These are phyloP conservation scores for Trametes sp. DNA, from an alignment of 1,284 basidiomycete species.

Conservation along the genomic window DNA sequence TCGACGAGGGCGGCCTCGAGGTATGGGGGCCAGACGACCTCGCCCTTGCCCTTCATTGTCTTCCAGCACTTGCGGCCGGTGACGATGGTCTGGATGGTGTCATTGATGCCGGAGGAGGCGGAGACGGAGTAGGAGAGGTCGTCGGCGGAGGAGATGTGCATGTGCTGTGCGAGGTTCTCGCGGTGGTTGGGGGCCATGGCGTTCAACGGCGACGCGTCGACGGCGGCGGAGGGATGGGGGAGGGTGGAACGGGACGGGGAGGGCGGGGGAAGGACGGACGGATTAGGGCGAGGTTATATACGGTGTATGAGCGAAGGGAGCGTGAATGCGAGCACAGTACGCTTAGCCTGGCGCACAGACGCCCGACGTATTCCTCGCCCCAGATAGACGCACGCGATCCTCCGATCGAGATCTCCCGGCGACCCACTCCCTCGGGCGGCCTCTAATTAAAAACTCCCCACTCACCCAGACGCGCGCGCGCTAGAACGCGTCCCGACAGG, in stretches of 20 bases:
- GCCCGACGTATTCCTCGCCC: conserved; percentile 10
- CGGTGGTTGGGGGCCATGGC: conserved; percentile 34
- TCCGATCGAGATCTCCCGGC: conserved; percentile 14
- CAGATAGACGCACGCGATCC: conserved; percentile 15
- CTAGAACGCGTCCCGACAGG: conserved; percentile 14
- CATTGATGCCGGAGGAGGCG: conserved; percentile 39
- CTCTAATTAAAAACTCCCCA: conserved; percentile 19
- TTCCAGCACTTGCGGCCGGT: conserved; percentile 78
- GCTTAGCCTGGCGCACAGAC: conserved; percentile 1
- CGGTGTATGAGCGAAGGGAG: conserved; percentile 11
- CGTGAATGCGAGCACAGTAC: conserved; percentile 17
- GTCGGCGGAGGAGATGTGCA: conserved; percentile 44
- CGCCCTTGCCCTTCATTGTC: conserved; percentile 68
- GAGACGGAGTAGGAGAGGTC: conserved; percentile 43
- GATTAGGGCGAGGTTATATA: conserved; percentile 24
- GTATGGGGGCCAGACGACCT: conserved; percentile 78
- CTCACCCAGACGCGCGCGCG: conserved; percentile 11
- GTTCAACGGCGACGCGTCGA: conserved; percentile 9
- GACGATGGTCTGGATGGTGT: conserved; percentile 62
- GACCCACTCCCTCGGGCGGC: background rate
- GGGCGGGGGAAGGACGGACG: conserved; percentile 23
- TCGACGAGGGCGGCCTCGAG: conserved; percentile 79
- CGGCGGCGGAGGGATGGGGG: conserved; percentile 3
- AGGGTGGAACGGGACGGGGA: conserved; percentile 12
- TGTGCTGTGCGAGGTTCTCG: conserved; percentile 38